These are phyloP conservation scores for Arthrinium phaeospermum DNA, from an alignment of 2,329 filamentous ascomycete species.

Conservation along the genomic window DNA sequence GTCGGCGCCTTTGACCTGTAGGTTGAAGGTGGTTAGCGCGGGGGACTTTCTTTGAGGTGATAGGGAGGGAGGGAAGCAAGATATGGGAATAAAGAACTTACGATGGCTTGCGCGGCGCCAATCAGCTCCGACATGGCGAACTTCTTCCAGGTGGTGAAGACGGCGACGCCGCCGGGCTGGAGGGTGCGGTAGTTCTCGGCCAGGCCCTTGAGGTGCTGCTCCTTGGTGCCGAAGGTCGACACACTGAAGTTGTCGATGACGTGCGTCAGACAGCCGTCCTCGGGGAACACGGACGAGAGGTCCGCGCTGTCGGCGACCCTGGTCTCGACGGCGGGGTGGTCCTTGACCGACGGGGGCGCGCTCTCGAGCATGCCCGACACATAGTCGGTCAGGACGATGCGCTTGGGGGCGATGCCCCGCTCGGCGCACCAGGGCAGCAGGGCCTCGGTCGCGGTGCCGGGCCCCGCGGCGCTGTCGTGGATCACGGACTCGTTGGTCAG, in stretches of 20 bases:
- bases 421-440: slow-evolving; percentile 29
- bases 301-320: slow-evolving; percentile 29
- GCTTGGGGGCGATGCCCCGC: slow-evolving; percentile 5
- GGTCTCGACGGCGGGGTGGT: slow-evolving; percentile 18
- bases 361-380: slow-evolving; percentile 28
- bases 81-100: not conserved
- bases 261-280: slow-evolving; percentile 31
- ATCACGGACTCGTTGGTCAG: slow-evolving; percentile 34
- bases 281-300: slow-evolving; percentile 27
- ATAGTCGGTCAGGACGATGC: slow-evolving; percentile 31
- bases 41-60: not conserved
- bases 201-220: slow-evolving; percentile 29
- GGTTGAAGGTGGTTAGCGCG: not conserved
- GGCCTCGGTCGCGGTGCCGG: slow-evolving; percentile 35
- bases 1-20: slow-evolving; percentile 6
- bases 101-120: slow-evolving; percentile 34
- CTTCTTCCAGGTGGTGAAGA: slow-evolving; percentile 32
- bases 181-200: slow-evolving; percentile 39
- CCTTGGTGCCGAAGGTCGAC: slow-evolving; percentile 34
- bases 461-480: slow-evolving; percentile 42
- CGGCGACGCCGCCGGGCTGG: slow-evolving; percentile 31
- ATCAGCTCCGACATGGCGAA: slow-evolving; percentile 35
- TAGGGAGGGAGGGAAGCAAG: not conserved
- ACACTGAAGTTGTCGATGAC: slow-evolving; percentile 40
- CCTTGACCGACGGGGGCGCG: not conserved